Percentiles rank a stretch among this genome's conserved stretches.
phyloP scores from a whole-genome alignment of 208 protist species.

The Wallacemonas sp. region DNA sequence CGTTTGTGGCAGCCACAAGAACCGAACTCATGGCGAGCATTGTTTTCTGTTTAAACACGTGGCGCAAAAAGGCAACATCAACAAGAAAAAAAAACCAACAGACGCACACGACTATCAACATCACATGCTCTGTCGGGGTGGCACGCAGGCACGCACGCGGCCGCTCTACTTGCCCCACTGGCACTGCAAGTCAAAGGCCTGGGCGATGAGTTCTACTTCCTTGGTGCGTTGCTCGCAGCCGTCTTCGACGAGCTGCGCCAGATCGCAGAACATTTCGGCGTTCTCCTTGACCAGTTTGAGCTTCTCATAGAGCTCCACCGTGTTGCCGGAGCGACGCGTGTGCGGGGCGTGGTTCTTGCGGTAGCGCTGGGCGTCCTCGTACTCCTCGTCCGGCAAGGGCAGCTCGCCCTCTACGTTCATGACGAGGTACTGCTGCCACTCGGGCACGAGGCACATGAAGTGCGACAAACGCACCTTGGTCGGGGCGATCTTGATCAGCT shows the following conservation, averaged over 20 bases:
- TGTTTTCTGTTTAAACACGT: no score
- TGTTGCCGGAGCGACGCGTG: conserved; percentile 62
- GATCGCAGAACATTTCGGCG: conserved; percentile 35
- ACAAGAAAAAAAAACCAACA: no score
- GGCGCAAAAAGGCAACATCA: no score
- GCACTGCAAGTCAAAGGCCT: conserved; percentile 37
- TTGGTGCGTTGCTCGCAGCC: conserved; percentile 32
- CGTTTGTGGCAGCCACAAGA: no score
- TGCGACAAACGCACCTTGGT: conserved; percentile 68
- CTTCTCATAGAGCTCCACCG: conserved; percentile 49
- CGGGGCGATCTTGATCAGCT: conserved; percentile 67
- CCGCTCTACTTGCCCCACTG: conserved; percentile 1
- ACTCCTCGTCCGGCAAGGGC: conserved; percentile 76
- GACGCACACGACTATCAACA: no score
- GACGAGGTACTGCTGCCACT: conserved; percentile 74
- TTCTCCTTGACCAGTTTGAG: conserved; percentile 42
- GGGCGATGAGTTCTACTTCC: conserved; percentile 32
- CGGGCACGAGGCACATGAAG: conserved; percentile 76
- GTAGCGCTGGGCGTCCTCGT: conserved; percentile 74
- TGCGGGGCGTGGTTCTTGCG: conserved; percentile 49
- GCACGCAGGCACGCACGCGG: no score
- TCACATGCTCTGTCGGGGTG: no score
- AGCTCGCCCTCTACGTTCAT: conserved; percentile 65
- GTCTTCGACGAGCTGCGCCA: conserved; percentile 35
- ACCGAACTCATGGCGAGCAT: no score